A percentile compares a stretch with the other conserved stretches of the same genome.
phyloP scores from a whole-genome alignment of 768 basidiomycete species.

The Xanthoconium purpureum region DNA sequence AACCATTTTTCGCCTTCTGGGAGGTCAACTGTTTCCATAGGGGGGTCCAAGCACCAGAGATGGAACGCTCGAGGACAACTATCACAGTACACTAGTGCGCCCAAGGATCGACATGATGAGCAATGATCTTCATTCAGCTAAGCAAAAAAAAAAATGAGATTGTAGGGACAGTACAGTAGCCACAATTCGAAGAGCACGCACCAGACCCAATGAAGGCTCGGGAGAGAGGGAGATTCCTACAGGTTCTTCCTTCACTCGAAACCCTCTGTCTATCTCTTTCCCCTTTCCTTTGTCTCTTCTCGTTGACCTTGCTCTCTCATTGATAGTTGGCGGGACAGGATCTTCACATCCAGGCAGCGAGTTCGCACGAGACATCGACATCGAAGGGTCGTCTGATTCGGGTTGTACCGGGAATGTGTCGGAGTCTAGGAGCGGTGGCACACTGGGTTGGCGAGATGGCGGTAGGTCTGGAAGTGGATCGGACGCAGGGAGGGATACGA shows the following conservation, averaged over 20 bases:
- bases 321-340: conserved; percentile 10
- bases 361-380: conserved; percentile 61
- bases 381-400: conserved; percentile 55
- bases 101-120: conserved; percentile 76
- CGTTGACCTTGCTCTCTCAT: conserved; percentile 27
- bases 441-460: conserved; percentile 35
- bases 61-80: conserved; percentile 96
- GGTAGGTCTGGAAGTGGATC: conserved; percentile 41
- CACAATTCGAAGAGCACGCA: conserved; percentile 26
- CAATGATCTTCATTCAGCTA: conserved; percentile 80
- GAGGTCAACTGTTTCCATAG: conserved; percentile 84
- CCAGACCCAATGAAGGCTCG: conserved; percentile 35
- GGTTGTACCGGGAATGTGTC: conserved; percentile 51
- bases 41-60: conserved; percentile 94
- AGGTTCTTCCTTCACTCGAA: conserved; percentile 48
- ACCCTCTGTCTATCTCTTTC: conserved; percentile 37
- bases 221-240: conserved; percentile 33
- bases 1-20: conserved; percentile 79
- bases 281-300: conserved; percentile 49
- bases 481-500: conserved; percentile 22
- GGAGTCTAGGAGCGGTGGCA: conserved; percentile 46
- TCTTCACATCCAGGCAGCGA: conserved; percentile 40
- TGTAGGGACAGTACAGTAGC: neutral
- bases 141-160: conserved; percentile 17
- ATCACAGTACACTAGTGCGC: conserved; percentile 93